Base-by-base conservation (phyloP, 129 eudicot species). In the Solidago caesia region DNA sequence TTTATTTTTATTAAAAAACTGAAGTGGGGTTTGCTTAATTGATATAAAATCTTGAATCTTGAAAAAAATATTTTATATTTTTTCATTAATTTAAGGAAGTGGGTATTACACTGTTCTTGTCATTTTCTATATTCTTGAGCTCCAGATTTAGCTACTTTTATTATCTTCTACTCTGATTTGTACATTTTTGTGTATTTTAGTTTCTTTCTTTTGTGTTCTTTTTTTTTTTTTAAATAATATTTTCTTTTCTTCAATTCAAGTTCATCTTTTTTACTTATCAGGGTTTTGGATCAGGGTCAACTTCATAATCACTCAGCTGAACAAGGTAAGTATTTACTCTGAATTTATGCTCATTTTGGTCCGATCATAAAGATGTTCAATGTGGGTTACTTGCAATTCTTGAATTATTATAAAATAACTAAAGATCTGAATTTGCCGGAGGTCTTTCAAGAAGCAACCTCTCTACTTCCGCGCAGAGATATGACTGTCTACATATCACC, bases 261-360 rank as follows among this genome's bases (percentile, higher is more conserved):
- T 78, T 78, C 26, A 33, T 26, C 46, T 64, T 72, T 33, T 67
- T 1, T 73, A 72, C 52, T 79, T 63, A 5, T 66, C 67, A 68
- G 79, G 74, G 55, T 15, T 79, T 73, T 43, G 83, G 79, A 79
- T 79, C 83, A 39, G 70, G 73, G 27, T n/a, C 64, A 41, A 62
- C 9, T 51, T 71, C 65, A 12, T 33, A 33, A 33, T 67, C 70
- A 46, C 4, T 21, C 16, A 29, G 4, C 55, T 72, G 70, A 66
- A 46, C 16, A 66, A 79, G 83, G 83, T 79, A 66, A 4, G 70
- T 56, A 33, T 73, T 66, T 56, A 65, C 69, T 79, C 44, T 56
- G 8, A 11, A 65, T 79, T 72, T 16, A 6, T 64, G 42, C 63
- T 73, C 52, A 46, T 27, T 65, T 67, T 33, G 67, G 75, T 72